A percentile compares a stretch with the other conserved stretches of the same genome.
Evolutionary conservation across 768 basidiomycete species (phyloP).

Genomic region (Tephrocybe sp.): DNA sequence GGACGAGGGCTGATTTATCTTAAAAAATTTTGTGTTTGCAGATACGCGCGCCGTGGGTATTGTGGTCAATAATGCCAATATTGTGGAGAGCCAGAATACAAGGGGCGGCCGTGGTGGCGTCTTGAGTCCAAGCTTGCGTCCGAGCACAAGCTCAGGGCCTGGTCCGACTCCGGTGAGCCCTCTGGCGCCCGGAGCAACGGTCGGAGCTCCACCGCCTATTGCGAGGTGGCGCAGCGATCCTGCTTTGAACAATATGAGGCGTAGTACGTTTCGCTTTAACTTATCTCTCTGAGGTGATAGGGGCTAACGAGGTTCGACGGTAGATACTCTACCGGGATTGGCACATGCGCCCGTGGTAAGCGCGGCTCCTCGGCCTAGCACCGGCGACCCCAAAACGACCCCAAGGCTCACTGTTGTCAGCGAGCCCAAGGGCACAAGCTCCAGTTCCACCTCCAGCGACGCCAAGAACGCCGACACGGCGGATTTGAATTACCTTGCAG

Average conservation of each 20-base stretch:
- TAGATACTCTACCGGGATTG: background rate
- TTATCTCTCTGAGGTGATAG: too few relatives aligned
- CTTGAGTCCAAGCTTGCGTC: background rate
- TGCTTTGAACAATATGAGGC: background rate
- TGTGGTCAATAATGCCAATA: too few relatives aligned
- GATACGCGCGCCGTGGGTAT: background rate
- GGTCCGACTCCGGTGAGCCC: too few relatives aligned
- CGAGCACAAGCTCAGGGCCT: background rate
- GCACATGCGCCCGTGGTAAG: background rate
- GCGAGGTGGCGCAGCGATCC: conserved; percentile 11
- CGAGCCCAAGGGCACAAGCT: background rate
- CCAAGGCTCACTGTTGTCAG: too few relatives aligned
- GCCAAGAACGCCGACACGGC: background rate
- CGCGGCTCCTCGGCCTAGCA: background rate
- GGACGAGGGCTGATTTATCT: background rate
- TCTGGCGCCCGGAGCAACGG: too few relatives aligned
- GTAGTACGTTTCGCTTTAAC: background rate
- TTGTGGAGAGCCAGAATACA: background rate
- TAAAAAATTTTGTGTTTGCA: background rate
- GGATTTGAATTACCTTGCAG: conserved; percentile 9
- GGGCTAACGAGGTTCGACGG: background rate
- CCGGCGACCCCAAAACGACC: too few relatives aligned
- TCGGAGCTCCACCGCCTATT: background rate
- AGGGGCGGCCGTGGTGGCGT: background rate
- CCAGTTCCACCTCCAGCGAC: background rate